phyloP scores from a whole-genome alignment of 2,329 filamentous ascomycete genomes.

The Immersiporthe knoxdaviesiana region DNA sequence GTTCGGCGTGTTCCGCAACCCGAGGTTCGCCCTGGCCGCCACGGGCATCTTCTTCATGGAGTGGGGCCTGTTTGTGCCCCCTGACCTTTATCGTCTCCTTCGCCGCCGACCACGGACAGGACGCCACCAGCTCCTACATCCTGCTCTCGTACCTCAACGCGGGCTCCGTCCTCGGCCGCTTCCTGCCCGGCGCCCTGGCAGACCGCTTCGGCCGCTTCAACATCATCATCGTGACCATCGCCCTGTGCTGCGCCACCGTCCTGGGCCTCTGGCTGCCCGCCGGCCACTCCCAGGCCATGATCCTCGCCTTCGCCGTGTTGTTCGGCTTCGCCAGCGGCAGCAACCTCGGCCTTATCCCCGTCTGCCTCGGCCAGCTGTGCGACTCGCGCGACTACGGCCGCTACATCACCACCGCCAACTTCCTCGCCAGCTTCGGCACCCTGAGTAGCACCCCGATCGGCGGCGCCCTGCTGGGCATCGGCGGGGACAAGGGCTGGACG shows the following conservation, averaged over 20 bases:
- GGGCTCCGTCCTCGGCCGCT: slow-evolving; percentile 75
- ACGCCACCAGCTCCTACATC: slow-evolving; percentile 66
- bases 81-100: slow-evolving; percentile 78
- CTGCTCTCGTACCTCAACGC: slow-evolving; percentile 82
- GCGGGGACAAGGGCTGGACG: slow-evolving; percentile 40
- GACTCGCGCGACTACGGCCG: slow-evolving; percentile 75
- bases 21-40: slow-evolving; percentile 62
- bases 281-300: slow-evolving; percentile 54
- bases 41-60: slow-evolving; percentile 71
- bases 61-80: slow-evolving; percentile 72
- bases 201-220: slow-evolving; percentile 83
- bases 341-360: slow-evolving; percentile 77
- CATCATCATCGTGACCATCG: slow-evolving; percentile 70
- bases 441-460: slow-evolving; percentile 51
- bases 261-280: slow-evolving; percentile 74
- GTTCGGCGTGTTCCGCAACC: slow-evolving; percentile 62
- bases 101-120: slow-evolving; percentile 64
- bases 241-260: slow-evolving; percentile 55
- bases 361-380: slow-evolving; percentile 81
- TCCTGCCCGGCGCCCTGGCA: slow-evolving; percentile 73
- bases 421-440: slow-evolving; percentile 74
- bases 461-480: slow-evolving; percentile 42
- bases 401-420: slow-evolving; percentile 84
- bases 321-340: slow-evolving; percentile 82
- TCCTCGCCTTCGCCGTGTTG: slow-evolving; percentile 69